Percentiles rank a stretch among this genome's conserved stretches.
These are phyloP conservation scores for Hymenoscyphus occultus DNA, from an alignment of 2,329 filamentous ascomycete species.

Conservation along the genomic window DNA sequence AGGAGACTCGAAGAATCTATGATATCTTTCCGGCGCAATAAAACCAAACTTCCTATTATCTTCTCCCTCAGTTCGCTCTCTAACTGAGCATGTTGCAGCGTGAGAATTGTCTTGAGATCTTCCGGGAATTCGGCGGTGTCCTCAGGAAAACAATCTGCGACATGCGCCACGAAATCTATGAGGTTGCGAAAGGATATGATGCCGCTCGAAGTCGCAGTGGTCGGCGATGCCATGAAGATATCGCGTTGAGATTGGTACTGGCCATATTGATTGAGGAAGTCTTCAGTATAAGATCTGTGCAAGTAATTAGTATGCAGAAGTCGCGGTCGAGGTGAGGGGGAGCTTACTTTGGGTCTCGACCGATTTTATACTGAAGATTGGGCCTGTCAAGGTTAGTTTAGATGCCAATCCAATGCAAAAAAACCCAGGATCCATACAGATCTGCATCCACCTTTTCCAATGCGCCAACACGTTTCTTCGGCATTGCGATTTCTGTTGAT, in stretches of 20 bases:
- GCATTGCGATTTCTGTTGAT: slow-evolving; percentile 50
- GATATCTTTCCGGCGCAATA: slow-evolving; percentile 87
- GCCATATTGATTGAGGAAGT: slow-evolving; percentile 82
- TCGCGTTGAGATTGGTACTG: slow-evolving; percentile 91
- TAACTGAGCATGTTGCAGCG: slow-evolving; percentile 76
- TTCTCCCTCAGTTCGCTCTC: slow-evolving; percentile 88
- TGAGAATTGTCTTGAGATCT: slow-evolving; percentile 77
- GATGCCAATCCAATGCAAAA: slow-evolving; percentile 18
- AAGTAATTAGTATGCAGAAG: slow-evolving; percentile 12
- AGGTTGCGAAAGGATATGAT: slow-evolving; percentile 84
- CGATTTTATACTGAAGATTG: slow-evolving; percentile 88
- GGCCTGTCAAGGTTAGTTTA: slow-evolving; percentile 49
- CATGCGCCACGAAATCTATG: slow-evolving; percentile 90
- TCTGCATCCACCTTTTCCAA: slow-evolving; percentile 95
- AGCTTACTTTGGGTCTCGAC: slow-evolving; percentile 73
- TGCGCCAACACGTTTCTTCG: slow-evolving; percentile 84
- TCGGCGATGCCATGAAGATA: slow-evolving; percentile 83
- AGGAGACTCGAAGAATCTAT: slow-evolving; percentile 81
- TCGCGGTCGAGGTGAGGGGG: neutral
- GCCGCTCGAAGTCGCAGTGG: slow-evolving; percentile 72
- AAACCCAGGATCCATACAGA: slow-evolving; percentile 50
- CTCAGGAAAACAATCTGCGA: slow-evolving; percentile 87
- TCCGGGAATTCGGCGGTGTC: slow-evolving; percentile 74
- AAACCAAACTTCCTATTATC: slow-evolving; percentile 83
- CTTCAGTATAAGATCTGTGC: slow-evolving; percentile 77